Evolutionary conservation across 305 asterid genomes (phyloP), one percentile per base, ranked within the genome.

Genomic region (Solanum hybrid): DNA sequence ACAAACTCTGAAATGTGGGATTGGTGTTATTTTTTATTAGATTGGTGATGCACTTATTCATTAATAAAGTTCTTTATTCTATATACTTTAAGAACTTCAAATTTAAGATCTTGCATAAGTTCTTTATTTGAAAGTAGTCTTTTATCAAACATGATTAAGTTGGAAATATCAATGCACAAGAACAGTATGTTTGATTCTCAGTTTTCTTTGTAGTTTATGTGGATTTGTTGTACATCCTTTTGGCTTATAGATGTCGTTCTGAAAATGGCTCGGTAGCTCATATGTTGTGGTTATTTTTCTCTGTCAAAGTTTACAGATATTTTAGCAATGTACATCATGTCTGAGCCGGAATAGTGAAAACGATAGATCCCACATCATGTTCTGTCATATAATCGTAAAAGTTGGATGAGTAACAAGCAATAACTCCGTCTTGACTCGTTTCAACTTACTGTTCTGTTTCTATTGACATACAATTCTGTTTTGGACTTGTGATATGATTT

Each of bases 211-310:
- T 56, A 1, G 69, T 56, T 56, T 0, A 56, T 56, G 69, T 56
- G 22, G 69, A 56, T 56, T 56, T 56, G 69, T 17, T 56, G 69
- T 56, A 17, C 66, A 0, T 56, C 0, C 0, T 56, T 56, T 56
- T 17, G 4, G 69, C 69, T 56, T 0, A 56, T 0, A 56, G 69
- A 56, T 17, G 10, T 56, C 4, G 2, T 56, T 56, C 69, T 0
- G 69, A 56, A 56, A 17, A 17, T 56, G 69, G 0, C 69, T 17
- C 69, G 2, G 24, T 17, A 56, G 24, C 69, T 56, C 24, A 17
- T 6, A 56, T 56, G 69, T 17, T 56, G 69, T 56, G 69, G 24
- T 56, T 56, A 56, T 56, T 56, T 56, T 10, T 51, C 0, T 5
- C 9, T 51, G 64, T 51, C 64, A 51, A 51, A 56, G 11, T 7